Conservation (phyloP, 1,284 basidiomycete genomes). For the Thecaphora thlaspeos region DNA sequence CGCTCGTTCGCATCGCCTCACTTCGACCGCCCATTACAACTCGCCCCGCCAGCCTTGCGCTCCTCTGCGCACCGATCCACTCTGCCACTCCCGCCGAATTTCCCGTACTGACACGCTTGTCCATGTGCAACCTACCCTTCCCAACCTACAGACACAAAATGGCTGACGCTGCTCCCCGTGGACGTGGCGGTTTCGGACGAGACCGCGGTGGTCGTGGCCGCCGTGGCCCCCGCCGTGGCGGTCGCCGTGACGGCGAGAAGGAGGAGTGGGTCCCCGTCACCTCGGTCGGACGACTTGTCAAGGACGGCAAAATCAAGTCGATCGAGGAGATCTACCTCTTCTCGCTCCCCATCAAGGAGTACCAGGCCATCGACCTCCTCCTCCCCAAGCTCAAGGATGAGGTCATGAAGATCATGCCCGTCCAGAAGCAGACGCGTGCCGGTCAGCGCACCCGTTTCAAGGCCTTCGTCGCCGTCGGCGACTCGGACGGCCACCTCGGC, state of each 20-base stretch:
- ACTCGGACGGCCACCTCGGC: constrained; percentile 91
- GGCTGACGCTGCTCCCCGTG: constrained; percentile 61
- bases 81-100: no score
- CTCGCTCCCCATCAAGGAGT: constrained; percentile 74
- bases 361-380: constrained; percentile 57
- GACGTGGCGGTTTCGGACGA: constrained; percentile 61
- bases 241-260: constrained; percentile 98
- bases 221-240: constrained; percentile 88
- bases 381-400: constrained; percentile 66
- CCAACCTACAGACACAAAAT: constrained; percentile 38
- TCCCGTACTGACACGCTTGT: no score
- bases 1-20: no score
- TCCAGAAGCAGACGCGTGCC: constrained; percentile 99
- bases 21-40: no score
- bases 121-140: no score
- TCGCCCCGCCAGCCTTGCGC: no score
- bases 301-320: constrained; percentile 99
- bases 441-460: constrained; percentile 99
- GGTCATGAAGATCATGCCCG: constrained; percentile 99
- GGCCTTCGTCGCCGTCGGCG: constrained; percentile 99
- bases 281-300: constrained; percentile 97
- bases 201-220: constrained; percentile 73
- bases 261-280: constrained; percentile 90
- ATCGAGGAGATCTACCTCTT: constrained; percentile 99
- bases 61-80: no score